A percentile compares a stretch with the other conserved stretches of the same genome.
These are phyloP conservation scores for Aspergillus fischeri DNA, from an alignment of 2,329 filamentous ascomycete genomes.

Conservation along the genomic window DNA sequence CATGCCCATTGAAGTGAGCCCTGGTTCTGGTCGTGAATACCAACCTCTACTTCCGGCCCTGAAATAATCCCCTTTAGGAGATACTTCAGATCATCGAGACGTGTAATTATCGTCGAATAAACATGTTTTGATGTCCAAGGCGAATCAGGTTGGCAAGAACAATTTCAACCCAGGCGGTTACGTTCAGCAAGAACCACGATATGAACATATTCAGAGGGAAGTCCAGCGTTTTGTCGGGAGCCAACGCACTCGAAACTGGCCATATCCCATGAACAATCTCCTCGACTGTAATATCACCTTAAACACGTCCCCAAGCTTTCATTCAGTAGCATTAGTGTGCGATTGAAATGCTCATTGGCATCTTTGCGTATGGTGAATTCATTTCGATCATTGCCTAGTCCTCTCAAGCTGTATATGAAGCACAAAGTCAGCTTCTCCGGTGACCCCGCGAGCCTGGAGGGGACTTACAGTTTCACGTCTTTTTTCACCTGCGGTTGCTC, in stretches of 20 bases:
- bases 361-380: slow-evolving; percentile 30
- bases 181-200: not conserved
- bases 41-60: not conserved
- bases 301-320: slow-evolving; percentile 47
- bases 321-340: slow-evolving; percentile 45
- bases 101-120: not conserved
- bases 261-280: not conserved
- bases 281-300: slow-evolving; percentile 11
- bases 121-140: too few species aligned
- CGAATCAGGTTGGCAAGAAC: not conserved
- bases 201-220: not conserved
- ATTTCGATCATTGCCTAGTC: slow-evolving; percentile 23
- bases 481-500: slow-evolving; percentile 30
- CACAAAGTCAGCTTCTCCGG: slow-evolving; percentile 18
- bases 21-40: not conserved
- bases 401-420: slow-evolving; percentile 21
- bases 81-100: not conserved
- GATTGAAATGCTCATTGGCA: slow-evolving; percentile 40
- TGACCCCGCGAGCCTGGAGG: not conserved
- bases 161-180: not conserved
- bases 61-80: not conserved
- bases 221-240: not conserved
- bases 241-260: not conserved
- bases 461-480: slow-evolving; percentile 30
- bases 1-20: not conserved